phyloP scores from a whole-genome alignment of 176 grass and related monocot species.

The Calamus simplicifolius region DNA sequence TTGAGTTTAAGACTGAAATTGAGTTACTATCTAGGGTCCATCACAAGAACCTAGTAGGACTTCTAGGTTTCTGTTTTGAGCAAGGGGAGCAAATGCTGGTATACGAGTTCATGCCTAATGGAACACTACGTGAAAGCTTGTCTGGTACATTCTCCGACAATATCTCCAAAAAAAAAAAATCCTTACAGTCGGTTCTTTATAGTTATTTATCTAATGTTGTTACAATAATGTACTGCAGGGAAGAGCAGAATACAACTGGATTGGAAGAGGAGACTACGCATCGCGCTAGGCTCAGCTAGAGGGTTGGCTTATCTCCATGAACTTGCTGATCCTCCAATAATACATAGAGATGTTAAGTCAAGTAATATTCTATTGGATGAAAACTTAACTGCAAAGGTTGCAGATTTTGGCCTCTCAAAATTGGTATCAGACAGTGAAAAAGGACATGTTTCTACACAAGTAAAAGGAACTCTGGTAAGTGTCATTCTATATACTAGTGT shows the following conservation, averaged over 20 bases:
- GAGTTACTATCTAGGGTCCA: conserved; percentile 21
- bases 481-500: not conserved
- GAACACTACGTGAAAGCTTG: conserved; percentile 9
- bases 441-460: conserved; percentile 9
- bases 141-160: not conserved
- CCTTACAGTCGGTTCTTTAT: no score
- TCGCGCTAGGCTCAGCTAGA: conserved; percentile 11
- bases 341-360: conserved; percentile 19
- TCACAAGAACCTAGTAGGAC: conserved; percentile 15
- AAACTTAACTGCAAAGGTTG: conserved; percentile 13
- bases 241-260: not conserved
- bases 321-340: conserved; percentile 17
- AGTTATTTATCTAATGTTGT: not conserved
- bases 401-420: conserved; percentile 17
- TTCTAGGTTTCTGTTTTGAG: conserved; percentile 15
- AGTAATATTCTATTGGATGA: conserved; percentile 15
- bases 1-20: conserved; percentile 14
- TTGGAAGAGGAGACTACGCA: conserved; percentile 11
- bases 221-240: not conserved
- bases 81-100: conserved; percentile 20
- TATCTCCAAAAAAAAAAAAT: no score
- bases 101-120: conserved; percentile 17
- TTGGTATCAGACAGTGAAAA: conserved; percentile 7
- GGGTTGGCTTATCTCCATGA: conserved; percentile 18
- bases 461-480: conserved; percentile 18